Conservation (phyloP, 257 asterid species). For the Solanum etuberosum region DNA sequence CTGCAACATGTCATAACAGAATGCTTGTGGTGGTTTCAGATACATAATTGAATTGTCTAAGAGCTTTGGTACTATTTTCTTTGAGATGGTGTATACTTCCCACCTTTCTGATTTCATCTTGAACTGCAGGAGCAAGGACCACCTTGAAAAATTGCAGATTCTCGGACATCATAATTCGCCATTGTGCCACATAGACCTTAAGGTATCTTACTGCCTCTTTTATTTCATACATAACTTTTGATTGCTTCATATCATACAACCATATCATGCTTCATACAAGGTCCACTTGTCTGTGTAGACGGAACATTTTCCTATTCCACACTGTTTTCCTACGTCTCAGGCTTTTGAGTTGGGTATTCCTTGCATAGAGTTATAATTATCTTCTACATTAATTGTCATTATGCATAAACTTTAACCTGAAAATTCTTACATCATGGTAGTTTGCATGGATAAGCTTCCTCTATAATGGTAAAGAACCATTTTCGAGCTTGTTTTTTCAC, state of each 20-base stretch:
- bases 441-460: background rate
- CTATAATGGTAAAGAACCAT: background rate
- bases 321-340: background rate
- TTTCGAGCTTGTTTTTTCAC: background rate
- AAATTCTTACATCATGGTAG: background rate
- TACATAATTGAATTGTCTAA: background rate
- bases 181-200: slow-evolving; percentile 49
- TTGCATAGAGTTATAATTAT: background rate
- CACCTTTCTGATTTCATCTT: background rate
- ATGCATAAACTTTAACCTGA: background rate
- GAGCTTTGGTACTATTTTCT: background rate
- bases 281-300: background rate
- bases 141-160: slow-evolving; percentile 52
- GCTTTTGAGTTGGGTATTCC: background rate
- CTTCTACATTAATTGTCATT: background rate
- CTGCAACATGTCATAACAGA: background rate
- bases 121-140: slow-evolving; percentile 56
- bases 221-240: background rate
- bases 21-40: background rate
- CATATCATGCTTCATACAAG: background rate
- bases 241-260: background rate
- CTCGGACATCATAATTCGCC: slow-evolving; percentile 76
- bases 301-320: background rate
- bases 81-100: background rate
- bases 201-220: slow-evolving; percentile 38